Evolutionary conservation across 805 yeast species (phyloP).

Genomic region (Yamadazyma ubonensis): DNA sequence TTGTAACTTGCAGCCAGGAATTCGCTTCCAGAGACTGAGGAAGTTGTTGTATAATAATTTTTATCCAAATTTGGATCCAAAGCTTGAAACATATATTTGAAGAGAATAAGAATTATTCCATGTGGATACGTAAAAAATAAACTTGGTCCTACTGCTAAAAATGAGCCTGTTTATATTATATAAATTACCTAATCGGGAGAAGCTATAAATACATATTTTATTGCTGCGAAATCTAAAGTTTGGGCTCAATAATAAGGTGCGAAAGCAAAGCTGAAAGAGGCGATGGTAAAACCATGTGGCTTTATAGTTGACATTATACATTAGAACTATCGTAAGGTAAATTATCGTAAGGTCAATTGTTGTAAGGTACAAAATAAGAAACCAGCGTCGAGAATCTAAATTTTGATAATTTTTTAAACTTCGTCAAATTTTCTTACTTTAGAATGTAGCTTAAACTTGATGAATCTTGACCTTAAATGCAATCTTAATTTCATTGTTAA

Average conservation of each 20-base stretch:
- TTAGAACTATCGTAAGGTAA: too few species aligned
- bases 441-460: too few species aligned
- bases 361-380: too few species aligned
- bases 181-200: constrained; percentile 4
- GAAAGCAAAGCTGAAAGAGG: background rate
- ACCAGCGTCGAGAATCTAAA: too few species aligned
- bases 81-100: background rate
- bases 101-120: background rate
- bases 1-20: constrained; percentile 26
- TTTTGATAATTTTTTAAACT: too few species aligned
- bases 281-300: too few species aligned
- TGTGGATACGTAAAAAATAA: background rate
- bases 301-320: too few species aligned
- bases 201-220: constrained; percentile 4
- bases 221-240: constrained; percentile 2
- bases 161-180: background rate
- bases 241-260: background rate
- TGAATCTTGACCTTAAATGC: too few species aligned
- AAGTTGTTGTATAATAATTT: constrained; percentile 1
- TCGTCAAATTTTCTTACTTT: too few species aligned
- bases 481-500: too few species aligned
- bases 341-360: too few species aligned
- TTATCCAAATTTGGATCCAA: background rate
- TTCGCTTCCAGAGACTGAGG: constrained; percentile 30
- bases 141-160: background rate